These are phyloP conservation scores for Trichoderma guizhouense DNA, from an alignment of 2,329 filamentous ascomycete species.

Conservation along the genomic window DNA sequence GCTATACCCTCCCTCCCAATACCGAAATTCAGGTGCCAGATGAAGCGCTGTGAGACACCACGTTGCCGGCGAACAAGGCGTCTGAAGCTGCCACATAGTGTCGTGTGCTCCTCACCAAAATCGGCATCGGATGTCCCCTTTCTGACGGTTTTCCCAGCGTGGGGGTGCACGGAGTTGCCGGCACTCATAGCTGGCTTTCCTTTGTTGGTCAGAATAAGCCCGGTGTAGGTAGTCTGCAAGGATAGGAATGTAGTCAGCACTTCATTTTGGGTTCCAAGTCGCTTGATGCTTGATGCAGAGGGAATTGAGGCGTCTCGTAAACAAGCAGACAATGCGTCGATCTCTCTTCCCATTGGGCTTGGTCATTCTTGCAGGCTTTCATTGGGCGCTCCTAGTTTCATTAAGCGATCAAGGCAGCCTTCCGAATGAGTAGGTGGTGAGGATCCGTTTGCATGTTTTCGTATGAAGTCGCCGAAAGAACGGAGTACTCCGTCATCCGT, in stretches of 20 bases:
- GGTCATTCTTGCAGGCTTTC: background rate
- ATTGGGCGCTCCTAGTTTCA: constrained; percentile 6
- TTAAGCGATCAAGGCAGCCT: constrained; percentile 4
- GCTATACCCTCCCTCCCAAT: background rate
- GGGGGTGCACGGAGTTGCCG: constrained; percentile 20
- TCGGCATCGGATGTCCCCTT: background rate
- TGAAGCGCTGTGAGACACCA: constrained; percentile 12
- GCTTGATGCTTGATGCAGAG: background rate
- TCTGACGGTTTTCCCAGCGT: constrained; percentile 5
- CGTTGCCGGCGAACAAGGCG: background rate
- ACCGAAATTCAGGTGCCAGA: background rate
- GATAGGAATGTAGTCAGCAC: constrained; percentile 2
- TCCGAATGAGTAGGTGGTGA: constrained; percentile 6
- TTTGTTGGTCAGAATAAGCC: background rate
- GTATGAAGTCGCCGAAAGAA: background rate
- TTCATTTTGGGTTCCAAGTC: background rate
- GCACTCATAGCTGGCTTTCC: constrained; percentile 4
- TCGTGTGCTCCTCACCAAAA: constrained; percentile 10
- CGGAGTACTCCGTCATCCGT: constrained; percentile 10
- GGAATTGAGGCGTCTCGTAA: background rate
- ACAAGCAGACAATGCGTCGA: background rate
- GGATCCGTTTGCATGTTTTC: background rate
- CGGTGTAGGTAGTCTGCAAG: background rate
- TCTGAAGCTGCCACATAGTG: constrained; percentile 11
- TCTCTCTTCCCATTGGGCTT: background rate